Conservation (phyloP, 768 basidiomycete genomes). For the Rhodotorula kratochvilovae region DNA sequence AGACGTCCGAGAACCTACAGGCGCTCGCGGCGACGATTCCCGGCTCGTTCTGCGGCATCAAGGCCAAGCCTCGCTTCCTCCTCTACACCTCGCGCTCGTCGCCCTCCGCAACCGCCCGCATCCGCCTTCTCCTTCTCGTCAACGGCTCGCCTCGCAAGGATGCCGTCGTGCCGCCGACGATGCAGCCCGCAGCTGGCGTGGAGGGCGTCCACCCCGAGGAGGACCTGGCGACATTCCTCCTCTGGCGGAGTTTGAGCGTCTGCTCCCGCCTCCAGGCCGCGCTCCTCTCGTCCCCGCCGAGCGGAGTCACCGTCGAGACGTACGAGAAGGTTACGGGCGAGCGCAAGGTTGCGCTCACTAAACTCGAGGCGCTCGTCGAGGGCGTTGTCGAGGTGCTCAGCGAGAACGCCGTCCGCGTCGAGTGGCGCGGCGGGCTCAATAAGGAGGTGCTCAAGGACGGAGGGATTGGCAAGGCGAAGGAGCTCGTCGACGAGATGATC, state of each 20-base stretch:
- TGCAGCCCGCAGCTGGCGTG: neutral
- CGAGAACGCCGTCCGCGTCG: conserved; percentile 23
- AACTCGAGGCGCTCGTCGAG: conserved; percentile 20
- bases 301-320: too few relatives aligned
- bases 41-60: conserved; percentile 28
- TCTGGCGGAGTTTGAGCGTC: conserved; percentile 16
- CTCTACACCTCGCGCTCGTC: conserved; percentile 23
- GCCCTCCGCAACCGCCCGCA: conserved; percentile 4
- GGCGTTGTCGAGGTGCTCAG: conserved; percentile 15
- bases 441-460: conserved; percentile 3
- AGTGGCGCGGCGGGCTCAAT: neutral
- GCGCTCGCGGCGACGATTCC: conserved; percentile 16
- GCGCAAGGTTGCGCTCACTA: neutral
- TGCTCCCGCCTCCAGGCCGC: conserved; percentile 17
- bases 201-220: conserved; percentile 24
- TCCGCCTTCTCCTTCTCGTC: conserved; percentile 9
- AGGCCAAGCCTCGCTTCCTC: conserved; percentile 28
- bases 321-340: conserved; percentile 1
- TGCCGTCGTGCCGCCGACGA: neutral
- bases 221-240: conserved; percentile 38
- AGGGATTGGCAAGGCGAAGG: conserved; percentile 28
- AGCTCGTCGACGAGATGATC: conserved; percentile 29
- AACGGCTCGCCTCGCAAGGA: conserved; percentile 14
- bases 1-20: conserved; percentile 18
- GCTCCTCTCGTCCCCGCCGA: neutral